Conservation (phyloP, 176 grass and related monocot genomes). For the Avena insularis region DNA sequence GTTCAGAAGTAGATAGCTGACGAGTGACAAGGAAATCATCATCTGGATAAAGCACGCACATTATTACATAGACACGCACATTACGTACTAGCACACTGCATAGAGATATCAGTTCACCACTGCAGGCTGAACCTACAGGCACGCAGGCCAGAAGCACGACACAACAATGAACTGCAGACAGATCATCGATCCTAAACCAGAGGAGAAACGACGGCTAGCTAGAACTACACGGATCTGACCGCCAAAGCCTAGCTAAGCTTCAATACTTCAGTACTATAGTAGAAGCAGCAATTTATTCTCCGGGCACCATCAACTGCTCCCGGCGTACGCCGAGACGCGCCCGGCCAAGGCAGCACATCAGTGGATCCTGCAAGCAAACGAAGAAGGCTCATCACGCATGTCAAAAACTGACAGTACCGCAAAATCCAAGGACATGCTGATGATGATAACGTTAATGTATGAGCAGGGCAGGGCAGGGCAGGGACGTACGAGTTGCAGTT, state of each 20-base stretch:
- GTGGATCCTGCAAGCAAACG: constrained; percentile 41
- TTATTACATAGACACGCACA: not conserved
- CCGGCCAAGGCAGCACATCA: not conserved
- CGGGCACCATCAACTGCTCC: not conserved
- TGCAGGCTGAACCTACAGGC: not conserved
- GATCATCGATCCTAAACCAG: constrained; percentile 23
- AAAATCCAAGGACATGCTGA: not conserved
- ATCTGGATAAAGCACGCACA: not conserved
- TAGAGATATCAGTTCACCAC: not conserved
- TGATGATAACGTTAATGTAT: not conserved
- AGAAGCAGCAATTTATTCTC: constrained; percentile 36
- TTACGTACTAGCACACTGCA: too few relatives aligned
- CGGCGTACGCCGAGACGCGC: too few relatives aligned
- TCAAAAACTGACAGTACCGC: not conserved
- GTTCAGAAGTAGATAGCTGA: not conserved
- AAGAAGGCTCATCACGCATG: not conserved
- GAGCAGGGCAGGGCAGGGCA: too few relatives aligned
- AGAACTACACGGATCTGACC: not conserved
- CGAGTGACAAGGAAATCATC: not conserved
- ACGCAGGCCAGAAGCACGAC: not conserved
- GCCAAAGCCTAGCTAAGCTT: constrained; percentile 17
- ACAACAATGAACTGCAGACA: not conserved
- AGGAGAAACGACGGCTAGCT: constrained; percentile 8
- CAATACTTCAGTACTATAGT: not conserved
- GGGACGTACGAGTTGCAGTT: constrained; percentile 59